Conservation (phyloP, 2,329 filamentous ascomycete genomes). For the Sporothrix pallida region DNA sequence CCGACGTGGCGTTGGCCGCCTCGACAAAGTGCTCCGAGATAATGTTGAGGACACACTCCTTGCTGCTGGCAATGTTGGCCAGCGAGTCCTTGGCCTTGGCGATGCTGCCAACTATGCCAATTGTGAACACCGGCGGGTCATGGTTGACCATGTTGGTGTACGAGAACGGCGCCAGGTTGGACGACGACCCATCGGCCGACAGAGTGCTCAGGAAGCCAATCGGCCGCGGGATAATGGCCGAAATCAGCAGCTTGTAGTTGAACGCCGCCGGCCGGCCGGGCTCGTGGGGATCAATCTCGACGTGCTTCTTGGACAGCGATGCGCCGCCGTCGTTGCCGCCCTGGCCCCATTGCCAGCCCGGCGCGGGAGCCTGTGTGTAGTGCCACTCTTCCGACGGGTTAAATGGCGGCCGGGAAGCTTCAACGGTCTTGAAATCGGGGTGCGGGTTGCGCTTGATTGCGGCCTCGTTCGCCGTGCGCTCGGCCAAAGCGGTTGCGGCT, state of each 20-base stretch:
- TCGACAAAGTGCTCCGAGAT: constrained; percentile 84
- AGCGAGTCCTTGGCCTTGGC: constrained; percentile 76
- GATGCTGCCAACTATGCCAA: constrained; percentile 56
- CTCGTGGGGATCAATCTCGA: constrained; percentile 81
- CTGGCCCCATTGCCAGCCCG: constrained; percentile 68
- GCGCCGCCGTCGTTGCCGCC: constrained; percentile 62
- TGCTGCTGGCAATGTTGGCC: constrained; percentile 71
- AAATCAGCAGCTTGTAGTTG: constrained; percentile 95
- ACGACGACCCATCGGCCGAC: constrained; percentile 61
- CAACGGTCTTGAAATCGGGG: constrained; percentile 75
- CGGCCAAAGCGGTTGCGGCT: constrained; percentile 26
- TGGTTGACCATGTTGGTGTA: constrained; percentile 85
- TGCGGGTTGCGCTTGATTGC: constrained; percentile 68
- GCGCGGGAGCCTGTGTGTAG: constrained; percentile 67
- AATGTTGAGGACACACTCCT: constrained; percentile 86
- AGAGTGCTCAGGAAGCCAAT: constrained; percentile 69
- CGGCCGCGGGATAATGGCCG: constrained; percentile 79
- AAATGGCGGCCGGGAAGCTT: constrained; percentile 68
- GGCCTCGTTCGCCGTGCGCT: constrained; percentile 36
- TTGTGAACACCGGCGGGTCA: constrained; percentile 82
- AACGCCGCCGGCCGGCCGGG: constrained; percentile 67
- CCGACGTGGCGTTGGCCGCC: constrained; percentile 80
- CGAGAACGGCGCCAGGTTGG: constrained; percentile 85
- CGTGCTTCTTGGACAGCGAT: constrained; percentile 58
- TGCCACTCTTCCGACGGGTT: constrained; percentile 52